These are phyloP conservation scores for Coprinopsis marcescibilis DNA, from an alignment of 768 basidiomycete genomes.

Conservation along the genomic window DNA sequence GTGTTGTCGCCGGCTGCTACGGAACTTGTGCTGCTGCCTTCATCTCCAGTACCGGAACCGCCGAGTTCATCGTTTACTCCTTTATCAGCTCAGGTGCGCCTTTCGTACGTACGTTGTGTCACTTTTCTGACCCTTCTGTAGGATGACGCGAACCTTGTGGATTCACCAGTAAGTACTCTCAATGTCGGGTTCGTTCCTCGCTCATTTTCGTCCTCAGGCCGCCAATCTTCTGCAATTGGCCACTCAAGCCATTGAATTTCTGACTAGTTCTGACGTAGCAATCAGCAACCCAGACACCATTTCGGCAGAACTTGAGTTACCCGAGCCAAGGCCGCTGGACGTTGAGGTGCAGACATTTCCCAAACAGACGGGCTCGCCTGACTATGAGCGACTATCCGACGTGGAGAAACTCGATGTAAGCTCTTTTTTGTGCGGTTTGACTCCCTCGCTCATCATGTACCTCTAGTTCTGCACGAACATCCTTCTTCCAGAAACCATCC, in stretches of 20 bases:
- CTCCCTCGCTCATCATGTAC: conserved; percentile 15
- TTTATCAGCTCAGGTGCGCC: conserved; percentile 11
- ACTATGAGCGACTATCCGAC: neutral
- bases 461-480: conserved; percentile 71
- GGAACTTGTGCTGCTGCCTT: conserved; percentile 10
- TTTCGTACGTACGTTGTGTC: neutral
- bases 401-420: neutral
- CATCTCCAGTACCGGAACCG: conserved; percentile 19
- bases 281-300: no score
- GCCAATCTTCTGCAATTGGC: no score
- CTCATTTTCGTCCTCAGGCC: no score
- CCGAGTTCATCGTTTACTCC: conserved; percentile 20
- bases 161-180: no score
- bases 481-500: conserved; percentile 63
- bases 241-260: no score
- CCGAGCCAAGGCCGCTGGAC: no score
- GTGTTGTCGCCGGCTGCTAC: conserved; percentile 19
- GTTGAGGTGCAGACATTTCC: no score
- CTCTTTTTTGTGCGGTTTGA: neutral
- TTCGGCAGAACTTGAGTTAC: no score
- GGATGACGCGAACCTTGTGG: conserved; percentile 1
- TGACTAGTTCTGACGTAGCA: no score
- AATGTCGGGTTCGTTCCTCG: no score
- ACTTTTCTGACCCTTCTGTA: neutral
- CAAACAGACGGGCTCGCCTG: no score